A percentile compares a stretch with the other conserved stretches of the same genome.
phyloP scores from a whole-genome alignment of 345 rosid species.

The Eutrema heterophyllum region DNA sequence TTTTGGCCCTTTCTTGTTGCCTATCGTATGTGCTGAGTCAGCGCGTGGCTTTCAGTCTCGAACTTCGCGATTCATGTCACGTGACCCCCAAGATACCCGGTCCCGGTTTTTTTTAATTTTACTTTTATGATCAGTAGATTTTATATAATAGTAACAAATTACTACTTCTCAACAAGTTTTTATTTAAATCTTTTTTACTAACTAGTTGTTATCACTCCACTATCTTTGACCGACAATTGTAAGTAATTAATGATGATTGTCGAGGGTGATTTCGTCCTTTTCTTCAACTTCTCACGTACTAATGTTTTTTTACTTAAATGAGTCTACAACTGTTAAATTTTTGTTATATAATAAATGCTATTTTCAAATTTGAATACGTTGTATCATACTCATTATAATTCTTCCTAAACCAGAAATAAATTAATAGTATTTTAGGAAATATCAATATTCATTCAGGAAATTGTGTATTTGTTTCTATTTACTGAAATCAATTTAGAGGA shows the following conservation, averaged over 20 bases:
- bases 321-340: not conserved
- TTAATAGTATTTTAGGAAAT: not conserved
- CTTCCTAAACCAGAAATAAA: not conserved
- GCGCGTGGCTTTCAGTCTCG: slow-evolving; percentile 37
- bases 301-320: not conserved
- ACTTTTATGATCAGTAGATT: not conserved
- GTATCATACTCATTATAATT: not conserved
- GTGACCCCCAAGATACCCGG: slow-evolving; percentile 91
- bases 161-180: not conserved
- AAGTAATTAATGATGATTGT: slow-evolving; percentile 9
- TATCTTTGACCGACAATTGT: slow-evolving; percentile 24
- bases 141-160: not conserved
- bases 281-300: slow-evolving; percentile 15
- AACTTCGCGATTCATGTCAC: slow-evolving; percentile 44
- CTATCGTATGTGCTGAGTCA: slow-evolving; percentile 40
- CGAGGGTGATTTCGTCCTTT: slow-evolving; percentile 7
- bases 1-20: slow-evolving; percentile 7
- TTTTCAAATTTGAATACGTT: not conserved
- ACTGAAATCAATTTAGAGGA: not conserved
- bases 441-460: not conserved
- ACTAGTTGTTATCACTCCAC: slow-evolving; percentile 7
- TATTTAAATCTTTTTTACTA: not conserved
- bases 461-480: not conserved
- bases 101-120: slow-evolving; percentile 15
- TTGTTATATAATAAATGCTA: not conserved